phyloP scores from a whole-genome alignment of 2,329 filamentous ascomycete species.

The Simplicillium sp. region DNA sequence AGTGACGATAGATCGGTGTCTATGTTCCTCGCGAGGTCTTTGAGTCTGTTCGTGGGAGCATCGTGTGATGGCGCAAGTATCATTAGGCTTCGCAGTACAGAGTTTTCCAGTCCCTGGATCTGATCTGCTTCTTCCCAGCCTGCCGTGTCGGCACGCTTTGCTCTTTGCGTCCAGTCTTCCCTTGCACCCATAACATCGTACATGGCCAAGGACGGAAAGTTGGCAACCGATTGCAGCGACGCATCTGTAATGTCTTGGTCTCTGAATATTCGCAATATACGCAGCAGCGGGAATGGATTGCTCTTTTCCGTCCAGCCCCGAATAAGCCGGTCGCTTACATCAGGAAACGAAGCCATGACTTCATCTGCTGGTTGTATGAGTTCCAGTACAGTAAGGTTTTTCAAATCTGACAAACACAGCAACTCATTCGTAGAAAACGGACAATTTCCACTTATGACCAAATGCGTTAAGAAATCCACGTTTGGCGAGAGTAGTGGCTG shows the following conservation, averaged over 20 bases:
- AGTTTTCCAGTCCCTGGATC: conserved; percentile 17
- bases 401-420: conserved; percentile 27
- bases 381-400: conserved; percentile 38
- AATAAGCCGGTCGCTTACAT: conserved; percentile 34
- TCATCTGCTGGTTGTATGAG: conserved; percentile 28
- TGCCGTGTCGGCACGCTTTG: conserved; percentile 13
- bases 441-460: conserved; percentile 27
- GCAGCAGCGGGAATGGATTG: conserved; percentile 34
- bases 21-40: conserved; percentile 19
- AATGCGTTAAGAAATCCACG: conserved; percentile 29
- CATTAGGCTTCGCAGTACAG: conserved; percentile 23
- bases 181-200: conserved; percentile 30
- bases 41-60: conserved; percentile 11
- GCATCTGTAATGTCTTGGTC: conserved; percentile 25
- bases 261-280: conserved; percentile 32
- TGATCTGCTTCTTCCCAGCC: conserved; percentile 24
- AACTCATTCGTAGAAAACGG: conserved; percentile 27
- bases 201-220: conserved; percentile 33
- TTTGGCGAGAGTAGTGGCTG: conserved; percentile 24
- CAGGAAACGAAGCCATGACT: conserved; percentile 19
- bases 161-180: conserved; percentile 23
- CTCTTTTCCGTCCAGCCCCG: conserved; percentile 32
- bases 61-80: conserved; percentile 21
- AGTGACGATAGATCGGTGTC: conserved; percentile 24
- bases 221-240: conserved; percentile 29